Conservation (phyloP, 2,329 filamentous ascomycete genomes). For the Xylariomycetidae sp. region DNA sequence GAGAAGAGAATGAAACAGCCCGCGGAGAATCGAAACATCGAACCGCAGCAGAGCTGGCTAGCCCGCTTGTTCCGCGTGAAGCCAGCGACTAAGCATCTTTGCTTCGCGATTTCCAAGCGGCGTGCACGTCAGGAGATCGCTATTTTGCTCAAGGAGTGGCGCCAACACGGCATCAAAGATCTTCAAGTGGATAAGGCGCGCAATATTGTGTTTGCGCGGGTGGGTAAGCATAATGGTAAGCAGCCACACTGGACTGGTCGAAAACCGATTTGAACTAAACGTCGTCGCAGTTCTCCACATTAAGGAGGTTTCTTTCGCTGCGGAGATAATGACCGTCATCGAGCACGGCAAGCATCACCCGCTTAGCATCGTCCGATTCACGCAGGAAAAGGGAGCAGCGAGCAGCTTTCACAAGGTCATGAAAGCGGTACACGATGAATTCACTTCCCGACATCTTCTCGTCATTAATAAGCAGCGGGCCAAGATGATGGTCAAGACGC, state of each 20-base stretch:
- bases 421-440: constrained; percentile 66
- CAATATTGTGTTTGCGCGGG: constrained; percentile 74
- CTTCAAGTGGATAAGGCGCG: constrained; percentile 74
- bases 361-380: constrained; percentile 78
- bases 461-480: constrained; percentile 62
- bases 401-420: constrained; percentile 84
- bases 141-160: constrained; percentile 73
- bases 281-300: constrained; percentile 62
- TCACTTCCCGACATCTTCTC: constrained; percentile 61
- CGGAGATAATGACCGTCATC: constrained; percentile 83
- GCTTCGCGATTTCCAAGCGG: constrained; percentile 68
- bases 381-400: constrained; percentile 85
- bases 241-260: too few relatives aligned
- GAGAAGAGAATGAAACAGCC: constrained; percentile 19
- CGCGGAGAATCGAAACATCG: constrained; percentile 45
- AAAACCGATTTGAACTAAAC: neutral
- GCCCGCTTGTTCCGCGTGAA: constrained; percentile 86
- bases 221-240: constrained; percentile 76
- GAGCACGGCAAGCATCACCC: constrained; percentile 75
- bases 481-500: constrained; percentile 70
- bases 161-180: constrained; percentile 73
- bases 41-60: constrained; percentile 78
- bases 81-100: constrained; percentile 70
- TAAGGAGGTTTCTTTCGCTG: constrained; percentile 82
- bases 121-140: constrained; percentile 74